These are phyloP conservation scores for Cordyceps fumosorosea DNA, from an alignment of 2,329 filamentous ascomycete genomes.

Conservation along the genomic window DNA sequence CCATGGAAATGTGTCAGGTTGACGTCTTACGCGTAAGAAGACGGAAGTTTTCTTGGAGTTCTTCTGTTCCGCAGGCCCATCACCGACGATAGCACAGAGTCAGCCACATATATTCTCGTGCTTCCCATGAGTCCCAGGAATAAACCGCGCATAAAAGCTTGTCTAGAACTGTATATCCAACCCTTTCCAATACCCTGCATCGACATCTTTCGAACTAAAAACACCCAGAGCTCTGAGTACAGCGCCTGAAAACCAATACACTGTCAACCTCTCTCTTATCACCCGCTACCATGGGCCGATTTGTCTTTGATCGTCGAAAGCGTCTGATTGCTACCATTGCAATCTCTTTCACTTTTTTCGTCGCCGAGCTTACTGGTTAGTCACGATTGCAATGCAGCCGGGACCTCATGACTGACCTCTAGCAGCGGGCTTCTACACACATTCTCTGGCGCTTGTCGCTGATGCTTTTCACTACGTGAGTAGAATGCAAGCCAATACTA, in stretches of 20 bases:
- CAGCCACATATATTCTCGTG: neutral
- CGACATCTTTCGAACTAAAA: neutral
- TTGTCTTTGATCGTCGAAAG: constrained; percentile 30
- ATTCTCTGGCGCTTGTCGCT: constrained; percentile 64
- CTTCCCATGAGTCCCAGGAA: neutral
- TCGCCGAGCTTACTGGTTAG: constrained; percentile 44
- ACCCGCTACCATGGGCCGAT: constrained; percentile 15
- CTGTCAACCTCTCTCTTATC: neutral
- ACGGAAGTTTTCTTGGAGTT: neutral
- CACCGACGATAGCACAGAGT: neutral
- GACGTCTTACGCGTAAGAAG: neutral
- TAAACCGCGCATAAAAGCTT: neutral
- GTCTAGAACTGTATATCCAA: no score
- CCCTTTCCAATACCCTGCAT: neutral
- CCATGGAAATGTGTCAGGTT: neutral
- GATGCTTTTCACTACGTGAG: constrained; percentile 74
- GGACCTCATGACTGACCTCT: neutral
- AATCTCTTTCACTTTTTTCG: constrained; percentile 45
- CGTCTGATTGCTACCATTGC: constrained; percentile 41
- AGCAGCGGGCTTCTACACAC: constrained; percentile 60
- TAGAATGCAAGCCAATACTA: neutral
- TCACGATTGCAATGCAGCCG: neutral
- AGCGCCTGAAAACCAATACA: neutral
- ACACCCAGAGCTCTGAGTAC: no score
- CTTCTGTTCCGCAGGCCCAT: neutral